phyloP scores from a whole-genome alignment of 345 rosid genomes.

The Noccaea caerulescens region DNA sequence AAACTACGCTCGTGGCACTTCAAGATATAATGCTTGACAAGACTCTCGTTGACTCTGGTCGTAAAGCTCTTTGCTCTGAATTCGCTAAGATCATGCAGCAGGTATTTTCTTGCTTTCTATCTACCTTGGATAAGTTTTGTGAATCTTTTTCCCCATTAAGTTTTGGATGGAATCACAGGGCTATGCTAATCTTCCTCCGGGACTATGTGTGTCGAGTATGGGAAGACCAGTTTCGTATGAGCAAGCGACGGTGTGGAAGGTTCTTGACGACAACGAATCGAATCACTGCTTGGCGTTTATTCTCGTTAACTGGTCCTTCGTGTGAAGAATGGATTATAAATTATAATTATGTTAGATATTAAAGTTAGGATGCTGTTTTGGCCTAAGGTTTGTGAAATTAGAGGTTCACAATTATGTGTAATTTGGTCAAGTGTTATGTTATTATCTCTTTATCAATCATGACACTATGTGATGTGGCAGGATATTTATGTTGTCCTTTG shows the following conservation, averaged over 20 bases:
- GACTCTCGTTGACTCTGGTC: constrained; percentile 81
- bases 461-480: constrained; percentile 6
- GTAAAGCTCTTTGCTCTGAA: constrained; percentile 75
- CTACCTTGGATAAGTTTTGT: neutral
- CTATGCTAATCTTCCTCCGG: constrained; percentile 71
- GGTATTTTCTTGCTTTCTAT: constrained; percentile 42
- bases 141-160: no score
- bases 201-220: constrained; percentile 89
- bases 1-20: constrained; percentile 92
- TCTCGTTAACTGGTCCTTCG: constrained; percentile 88
- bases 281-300: constrained; percentile 85
- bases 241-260: constrained; percentile 90
- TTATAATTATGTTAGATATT: constrained; percentile 25
- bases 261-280: constrained; percentile 68
- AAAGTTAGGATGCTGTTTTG: constrained; percentile 33
- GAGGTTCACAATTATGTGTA: constrained; percentile 10
- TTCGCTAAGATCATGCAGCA: constrained; percentile 92
- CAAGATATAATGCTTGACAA: constrained; percentile 96
- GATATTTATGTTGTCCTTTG: constrained; percentile 17
- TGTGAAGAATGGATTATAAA: constrained; percentile 45
- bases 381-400: constrained; percentile 15
- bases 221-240: constrained; percentile 90
- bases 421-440: constrained; percentile 22
- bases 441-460: neutral
- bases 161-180: constrained; percentile 53